Evolutionary conservation across 305 asterid genomes (phyloP).

Genomic region (Plantago coronopus): DNA sequence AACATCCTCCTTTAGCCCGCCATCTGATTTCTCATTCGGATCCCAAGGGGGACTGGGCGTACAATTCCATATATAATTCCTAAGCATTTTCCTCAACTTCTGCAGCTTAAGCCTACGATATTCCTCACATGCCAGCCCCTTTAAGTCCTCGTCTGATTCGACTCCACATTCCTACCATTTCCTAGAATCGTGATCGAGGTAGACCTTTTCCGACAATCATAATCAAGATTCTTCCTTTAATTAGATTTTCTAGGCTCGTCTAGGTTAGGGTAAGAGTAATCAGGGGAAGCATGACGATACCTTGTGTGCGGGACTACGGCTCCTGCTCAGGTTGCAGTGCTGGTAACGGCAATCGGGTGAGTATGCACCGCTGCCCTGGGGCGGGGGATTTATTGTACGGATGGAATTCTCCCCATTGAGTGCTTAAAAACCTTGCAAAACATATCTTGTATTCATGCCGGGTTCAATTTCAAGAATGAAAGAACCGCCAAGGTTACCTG

Average conservation of each 20-base stretch:
- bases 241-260: conserved; percentile 32
- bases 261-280: conserved; percentile 48
- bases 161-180: conserved; percentile 36
- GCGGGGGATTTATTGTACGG: conserved; percentile 56
- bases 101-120: conserved; percentile 80
- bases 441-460: too few species aligned
- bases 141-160: conserved; percentile 90
- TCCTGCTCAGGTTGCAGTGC: conserved; percentile 42
- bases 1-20: conserved; percentile 37
- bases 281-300: conserved; percentile 68
- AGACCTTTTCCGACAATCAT: conserved; percentile 36
- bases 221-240: conserved; percentile 24
- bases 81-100: conserved; percentile 59
- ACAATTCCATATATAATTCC: conserved; percentile 58
- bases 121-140: conserved; percentile 62
- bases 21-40: conserved; percentile 47
- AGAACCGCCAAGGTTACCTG: too few species aligned
- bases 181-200: conserved; percentile 59
- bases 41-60: conserved; percentile 96
- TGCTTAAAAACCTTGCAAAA: too few species aligned
- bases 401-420: conserved; percentile 1
- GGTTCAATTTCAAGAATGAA: too few species aligned
- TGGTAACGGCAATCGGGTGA: conserved; percentile 42
- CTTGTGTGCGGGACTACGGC: conserved; percentile 47
- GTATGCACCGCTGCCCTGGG: conserved; percentile 28